These are phyloP conservation scores for Trichoderma breve DNA, from an alignment of 2,329 filamentous ascomycete species.

Conservation along the genomic window DNA sequence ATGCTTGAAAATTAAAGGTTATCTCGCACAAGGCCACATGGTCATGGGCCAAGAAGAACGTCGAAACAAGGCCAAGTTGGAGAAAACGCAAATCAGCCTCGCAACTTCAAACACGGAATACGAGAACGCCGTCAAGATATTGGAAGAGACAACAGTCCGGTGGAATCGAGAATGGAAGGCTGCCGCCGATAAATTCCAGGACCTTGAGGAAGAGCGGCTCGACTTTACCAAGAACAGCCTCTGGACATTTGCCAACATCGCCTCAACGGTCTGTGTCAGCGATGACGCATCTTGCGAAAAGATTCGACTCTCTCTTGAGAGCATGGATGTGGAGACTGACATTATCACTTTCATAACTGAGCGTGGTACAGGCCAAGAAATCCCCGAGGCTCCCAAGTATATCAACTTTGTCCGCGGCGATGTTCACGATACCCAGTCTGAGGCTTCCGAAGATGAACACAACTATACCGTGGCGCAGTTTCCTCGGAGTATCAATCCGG, in stretches of 20 bases:
- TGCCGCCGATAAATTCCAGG: slow-evolving; percentile 98
- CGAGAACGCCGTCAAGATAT: slow-evolving; percentile 83
- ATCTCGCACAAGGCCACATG: slow-evolving; percentile 98
- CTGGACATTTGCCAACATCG: slow-evolving; percentile 97
- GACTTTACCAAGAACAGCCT: slow-evolving; percentile 98
- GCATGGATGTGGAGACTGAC: slow-evolving; percentile 95
- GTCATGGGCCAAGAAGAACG: slow-evolving; percentile 99
- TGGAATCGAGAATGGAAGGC: slow-evolving; percentile 99
- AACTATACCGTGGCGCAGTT: slow-evolving; percentile 95
- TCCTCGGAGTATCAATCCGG: slow-evolving; percentile 89
- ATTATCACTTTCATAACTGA: slow-evolving; percentile 87
- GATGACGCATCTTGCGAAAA: slow-evolving; percentile 97
- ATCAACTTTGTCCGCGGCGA: slow-evolving; percentile 98
- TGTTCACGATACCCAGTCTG: slow-evolving; percentile 74
- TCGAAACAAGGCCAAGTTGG: slow-evolving; percentile 97
- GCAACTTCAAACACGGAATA: slow-evolving; percentile 91
- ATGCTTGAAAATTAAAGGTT: slow-evolving; percentile 96
- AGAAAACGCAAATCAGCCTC: slow-evolving; percentile 96
- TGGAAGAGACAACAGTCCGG: slow-evolving; percentile 90
- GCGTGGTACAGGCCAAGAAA: slow-evolving; percentile 89
- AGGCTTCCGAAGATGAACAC: slow-evolving; percentile 74
- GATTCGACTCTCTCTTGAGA: slow-evolving; percentile 86
- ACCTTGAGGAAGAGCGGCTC: slow-evolving; percentile 92
- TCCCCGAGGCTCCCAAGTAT: slow-evolving; percentile 93
- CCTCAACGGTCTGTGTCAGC: slow-evolving; percentile 95